Conservation (phyloP, 164 flowering plant species). For the Brasenia schreberi region DNA sequence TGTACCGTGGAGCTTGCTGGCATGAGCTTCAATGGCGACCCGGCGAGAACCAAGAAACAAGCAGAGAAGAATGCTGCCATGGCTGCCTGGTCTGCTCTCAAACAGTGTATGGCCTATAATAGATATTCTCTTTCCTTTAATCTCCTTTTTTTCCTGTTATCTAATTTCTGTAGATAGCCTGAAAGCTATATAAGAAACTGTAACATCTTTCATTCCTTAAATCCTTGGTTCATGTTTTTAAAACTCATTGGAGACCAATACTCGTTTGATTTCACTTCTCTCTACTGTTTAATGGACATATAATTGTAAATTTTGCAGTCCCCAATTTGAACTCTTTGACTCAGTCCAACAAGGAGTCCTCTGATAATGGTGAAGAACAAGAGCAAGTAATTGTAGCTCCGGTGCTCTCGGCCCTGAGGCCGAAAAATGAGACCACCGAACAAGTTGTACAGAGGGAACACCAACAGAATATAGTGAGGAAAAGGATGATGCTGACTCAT, state of each 20-base stretch:
- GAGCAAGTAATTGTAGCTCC: constrained; percentile 38
- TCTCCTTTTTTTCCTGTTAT: no score
- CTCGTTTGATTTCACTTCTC: no score
- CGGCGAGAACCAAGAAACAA: constrained; percentile 80
- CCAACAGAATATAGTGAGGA: constrained; percentile 17
- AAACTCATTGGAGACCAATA: no score
- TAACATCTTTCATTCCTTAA: no score
- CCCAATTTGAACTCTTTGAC: constrained; percentile 25
- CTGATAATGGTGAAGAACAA: constrained; percentile 23
- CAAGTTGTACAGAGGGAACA: constrained; percentile 20
- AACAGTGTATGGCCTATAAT: constrained; percentile 32
- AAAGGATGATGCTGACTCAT: constrained; percentile 15
- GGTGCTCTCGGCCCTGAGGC: constrained; percentile 27
- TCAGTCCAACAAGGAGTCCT: constrained; percentile 15
- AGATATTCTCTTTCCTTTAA: no score
- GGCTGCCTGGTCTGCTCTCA: constrained; percentile 71
- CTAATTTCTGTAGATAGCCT: no score
- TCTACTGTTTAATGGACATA: no score
- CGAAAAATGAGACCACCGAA: constrained; percentile 25
- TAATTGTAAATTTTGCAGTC: constrained; percentile 16
- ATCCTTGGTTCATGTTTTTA: no score
- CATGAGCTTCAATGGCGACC: constrained; percentile 48
- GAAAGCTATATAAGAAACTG: no score
- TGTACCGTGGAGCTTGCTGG: constrained; percentile 62
- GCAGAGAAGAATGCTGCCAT: constrained; percentile 91